Evolutionary conservation across 2,329 filamentous ascomycete species (phyloP), one percentile per base, ranked within the genome.

Genomic region (Colletotrichum theobromicola): DNA sequence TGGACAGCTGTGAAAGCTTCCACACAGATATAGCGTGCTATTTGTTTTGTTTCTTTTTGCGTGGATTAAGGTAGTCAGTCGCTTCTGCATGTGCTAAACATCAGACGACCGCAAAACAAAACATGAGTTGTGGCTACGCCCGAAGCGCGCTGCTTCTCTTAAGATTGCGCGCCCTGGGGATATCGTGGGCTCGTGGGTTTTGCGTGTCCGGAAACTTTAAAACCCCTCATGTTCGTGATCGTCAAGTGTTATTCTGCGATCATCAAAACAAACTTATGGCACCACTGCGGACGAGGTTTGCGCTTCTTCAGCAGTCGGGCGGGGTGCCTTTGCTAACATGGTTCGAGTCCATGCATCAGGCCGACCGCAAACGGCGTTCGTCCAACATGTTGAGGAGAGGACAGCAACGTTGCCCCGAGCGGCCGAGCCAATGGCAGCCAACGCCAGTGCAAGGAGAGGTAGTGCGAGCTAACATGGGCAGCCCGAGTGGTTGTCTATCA

Each of bases 271-370:
- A 18, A 42, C 12, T 58, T 8, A 58, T 26, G 32, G 24, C 42
- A 50, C 12, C 10, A 50, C 42, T n/a, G 42, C n/a, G n/a, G 12
- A 50, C 15, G 61, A 30, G 30, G 37, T 50, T 53, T 57, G 32
- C 32, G 63, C 13, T 32, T 30, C 34, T 12, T 34, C 37, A 9
- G 46, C 18, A 5, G 16, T 57, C n/a, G 26, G 42, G 13, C 32
- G 26, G 21, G 37, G 30, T 63, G 21, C 42, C 42, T 62, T 62
- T 50, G 42, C n/a, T 50, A 50, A 16, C 34, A 62, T 62, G 16
- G 26, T 57, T 63, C 62, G 55, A 62, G 68, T 62, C 72, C 62
- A 42, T 67, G 68, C 68, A 67, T 35, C 61, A 35, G 35, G 68
- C 57, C 46, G 57, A 57, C 42, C 46, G 46, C 68, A 57, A 74